Percentiles rank a stretch among this genome's conserved stretches.
Evolutionary conservation across 1,284 basidiomycete species (phyloP).

Genomic region (Melampsora larici-populina): DNA sequence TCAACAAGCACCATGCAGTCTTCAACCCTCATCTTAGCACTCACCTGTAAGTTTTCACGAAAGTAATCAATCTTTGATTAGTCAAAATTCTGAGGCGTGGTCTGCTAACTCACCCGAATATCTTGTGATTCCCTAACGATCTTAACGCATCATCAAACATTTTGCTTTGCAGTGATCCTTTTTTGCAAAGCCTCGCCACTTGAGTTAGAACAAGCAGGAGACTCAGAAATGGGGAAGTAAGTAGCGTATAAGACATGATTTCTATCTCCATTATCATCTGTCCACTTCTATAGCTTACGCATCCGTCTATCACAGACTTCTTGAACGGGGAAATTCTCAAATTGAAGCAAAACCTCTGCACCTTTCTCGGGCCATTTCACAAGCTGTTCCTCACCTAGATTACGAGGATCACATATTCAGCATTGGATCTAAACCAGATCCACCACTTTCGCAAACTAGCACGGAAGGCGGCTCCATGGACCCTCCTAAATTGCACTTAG

Average conservation of each 20-base stretch:
- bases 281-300: background rate
- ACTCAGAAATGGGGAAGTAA: background rate
- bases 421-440: background rate
- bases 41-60: too few relatives aligned
- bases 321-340: too few relatives aligned
- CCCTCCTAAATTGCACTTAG: background rate
- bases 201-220: background rate
- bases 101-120: too few relatives aligned
- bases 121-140: too few relatives aligned
- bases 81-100: too few relatives aligned
- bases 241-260: too few relatives aligned
- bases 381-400: background rate
- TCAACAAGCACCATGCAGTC: too few relatives aligned
- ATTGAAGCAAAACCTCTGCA: too few relatives aligned
- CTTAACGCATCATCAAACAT: too few relatives aligned
- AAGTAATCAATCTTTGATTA: too few relatives aligned
- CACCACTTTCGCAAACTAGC: background rate
- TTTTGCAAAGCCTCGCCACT: background rate
- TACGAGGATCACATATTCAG: constrained; percentile 3
- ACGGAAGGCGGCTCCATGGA: background rate
- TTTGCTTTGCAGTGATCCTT: too few relatives aligned
- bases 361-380: background rate
- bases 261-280: background rate
- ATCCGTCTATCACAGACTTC: background rate
- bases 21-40: too few relatives aligned